A percentile compares a stretch with the other conserved stretches of the same genome.
phyloP scores from a whole-genome alignment of 208 protist species.

The Tetramitus jugosus region DNA sequence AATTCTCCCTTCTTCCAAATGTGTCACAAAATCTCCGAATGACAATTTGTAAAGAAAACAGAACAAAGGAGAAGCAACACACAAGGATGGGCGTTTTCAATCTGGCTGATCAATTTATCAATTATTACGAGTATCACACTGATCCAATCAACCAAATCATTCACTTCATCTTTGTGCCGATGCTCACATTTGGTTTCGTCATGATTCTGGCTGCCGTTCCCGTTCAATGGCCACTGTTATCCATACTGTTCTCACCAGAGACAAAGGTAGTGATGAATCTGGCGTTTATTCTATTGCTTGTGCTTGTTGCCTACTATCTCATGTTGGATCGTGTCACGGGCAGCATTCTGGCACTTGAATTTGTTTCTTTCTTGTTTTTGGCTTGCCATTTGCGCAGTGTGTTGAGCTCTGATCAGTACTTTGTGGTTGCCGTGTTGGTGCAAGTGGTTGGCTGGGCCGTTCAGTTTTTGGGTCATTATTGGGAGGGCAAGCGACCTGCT shows the following conservation, averaged over 20 bases:
- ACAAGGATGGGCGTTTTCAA: background rate
- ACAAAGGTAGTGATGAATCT: background rate
- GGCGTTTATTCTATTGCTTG: background rate
- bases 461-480: slow-evolving; percentile 1
- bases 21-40: too few species aligned
- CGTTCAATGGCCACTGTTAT: background rate
- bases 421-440: background rate
- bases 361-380: background rate
- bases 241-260: background rate
- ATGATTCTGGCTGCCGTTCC: background rate
- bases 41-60: too few species aligned
- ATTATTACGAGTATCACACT: slow-evolving; percentile 4
- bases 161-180: slow-evolving; percentile 10
- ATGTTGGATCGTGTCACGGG: background rate
- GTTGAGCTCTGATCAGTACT: background rate
- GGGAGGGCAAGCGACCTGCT: slow-evolving; percentile 4
- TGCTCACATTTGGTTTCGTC: background rate
- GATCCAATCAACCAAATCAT: background rate
- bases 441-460: slow-evolving; percentile 5
- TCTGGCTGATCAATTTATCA: background rate
- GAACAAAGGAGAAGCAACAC: too few species aligned
- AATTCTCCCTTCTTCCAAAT: too few species aligned
- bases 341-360: background rate
- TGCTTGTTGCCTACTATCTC: background rate
- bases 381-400: background rate